phyloP scores from a whole-genome alignment of 1,284 basidiomycete genomes.

The Rhodotorula sp. region DNA sequence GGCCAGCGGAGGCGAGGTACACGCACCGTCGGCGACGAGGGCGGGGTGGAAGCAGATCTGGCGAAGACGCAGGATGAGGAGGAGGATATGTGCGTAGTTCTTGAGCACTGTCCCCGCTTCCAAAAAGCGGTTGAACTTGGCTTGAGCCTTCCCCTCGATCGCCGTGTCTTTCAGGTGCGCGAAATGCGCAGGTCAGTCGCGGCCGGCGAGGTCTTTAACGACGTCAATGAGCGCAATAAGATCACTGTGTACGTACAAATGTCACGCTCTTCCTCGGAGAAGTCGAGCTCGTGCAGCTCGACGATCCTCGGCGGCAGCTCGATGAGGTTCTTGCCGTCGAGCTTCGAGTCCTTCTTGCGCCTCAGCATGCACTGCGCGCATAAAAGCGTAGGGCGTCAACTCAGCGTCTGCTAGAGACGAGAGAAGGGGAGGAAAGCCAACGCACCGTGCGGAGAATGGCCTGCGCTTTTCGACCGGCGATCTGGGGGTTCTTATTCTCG shows the following conservation, averaged over 20 bases:
- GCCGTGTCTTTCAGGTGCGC: conserved; percentile 17
- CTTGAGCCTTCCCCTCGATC: conserved; percentile 59
- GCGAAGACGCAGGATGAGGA: conserved; percentile 54
- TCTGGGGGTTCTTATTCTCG: conserved; percentile 56
- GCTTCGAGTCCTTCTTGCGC: conserved; percentile 55
- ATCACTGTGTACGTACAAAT: conserved; percentile 57
- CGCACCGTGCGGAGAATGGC: conserved; percentile 56
- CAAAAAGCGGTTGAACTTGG: conserved; percentile 54
- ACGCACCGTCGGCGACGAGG: conserved; percentile 12
- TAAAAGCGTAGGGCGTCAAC: background rate
- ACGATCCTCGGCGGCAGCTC: conserved; percentile 59
- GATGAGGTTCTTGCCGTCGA: conserved; percentile 63
- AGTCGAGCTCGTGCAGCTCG: conserved; percentile 55
- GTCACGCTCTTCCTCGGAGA: conserved; percentile 58
- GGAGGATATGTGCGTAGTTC: conserved; percentile 58
- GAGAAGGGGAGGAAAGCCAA: no score
- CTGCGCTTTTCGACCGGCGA: conserved; percentile 56
- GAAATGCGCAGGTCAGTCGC: no score
- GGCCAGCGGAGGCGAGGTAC: background rate
- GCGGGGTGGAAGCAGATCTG: conserved; percentile 60
- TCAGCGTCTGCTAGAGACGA: background rate
- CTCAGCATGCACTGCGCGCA: conserved; percentile 48
- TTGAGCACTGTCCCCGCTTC: conserved; percentile 42
- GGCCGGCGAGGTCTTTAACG: no score
- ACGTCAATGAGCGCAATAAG: background rate